Conservation (phyloP, 306 rosid species). For the Dalbergia cochinchinensis region DNA sequence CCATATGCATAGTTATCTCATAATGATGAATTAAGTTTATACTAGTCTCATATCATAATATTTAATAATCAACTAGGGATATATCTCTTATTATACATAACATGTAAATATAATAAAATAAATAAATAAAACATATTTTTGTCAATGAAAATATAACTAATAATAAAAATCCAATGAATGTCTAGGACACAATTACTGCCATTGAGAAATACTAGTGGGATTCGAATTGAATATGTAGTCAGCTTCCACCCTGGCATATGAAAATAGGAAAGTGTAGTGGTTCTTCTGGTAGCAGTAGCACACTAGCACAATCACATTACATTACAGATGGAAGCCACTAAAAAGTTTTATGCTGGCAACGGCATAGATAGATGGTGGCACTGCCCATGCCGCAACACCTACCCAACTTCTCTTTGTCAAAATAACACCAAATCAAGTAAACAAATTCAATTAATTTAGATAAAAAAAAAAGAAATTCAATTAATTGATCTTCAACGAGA, state of each 20-base stretch:
- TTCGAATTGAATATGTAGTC: background rate
- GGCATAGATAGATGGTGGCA: background rate
- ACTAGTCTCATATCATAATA: too few relatives aligned
- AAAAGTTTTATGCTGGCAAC: background rate
- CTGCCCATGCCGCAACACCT: background rate
- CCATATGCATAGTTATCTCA: too few relatives aligned
- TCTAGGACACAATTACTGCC: too few relatives aligned
- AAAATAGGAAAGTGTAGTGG: background rate
- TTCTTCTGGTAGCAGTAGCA: too few relatives aligned
- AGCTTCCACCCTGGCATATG: background rate
- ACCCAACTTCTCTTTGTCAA: background rate
- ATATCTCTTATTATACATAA: too few relatives aligned
- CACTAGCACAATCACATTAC: background rate
- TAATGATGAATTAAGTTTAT: too few relatives aligned
- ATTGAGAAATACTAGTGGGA: background rate
- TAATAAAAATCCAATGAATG: too few relatives aligned
- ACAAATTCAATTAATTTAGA: background rate
- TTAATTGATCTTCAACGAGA: background rate
- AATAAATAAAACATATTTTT: too few relatives aligned
- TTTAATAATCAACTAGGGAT: too few relatives aligned
- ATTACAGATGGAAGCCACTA: background rate
- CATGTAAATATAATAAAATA: too few relatives aligned
- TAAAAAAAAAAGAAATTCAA: background rate
- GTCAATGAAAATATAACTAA: too few relatives aligned
- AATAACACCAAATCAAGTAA: too few relatives aligned